Conservation (phyloP, 805 yeast genomes). For the Nakazawaea sp. region DNA sequence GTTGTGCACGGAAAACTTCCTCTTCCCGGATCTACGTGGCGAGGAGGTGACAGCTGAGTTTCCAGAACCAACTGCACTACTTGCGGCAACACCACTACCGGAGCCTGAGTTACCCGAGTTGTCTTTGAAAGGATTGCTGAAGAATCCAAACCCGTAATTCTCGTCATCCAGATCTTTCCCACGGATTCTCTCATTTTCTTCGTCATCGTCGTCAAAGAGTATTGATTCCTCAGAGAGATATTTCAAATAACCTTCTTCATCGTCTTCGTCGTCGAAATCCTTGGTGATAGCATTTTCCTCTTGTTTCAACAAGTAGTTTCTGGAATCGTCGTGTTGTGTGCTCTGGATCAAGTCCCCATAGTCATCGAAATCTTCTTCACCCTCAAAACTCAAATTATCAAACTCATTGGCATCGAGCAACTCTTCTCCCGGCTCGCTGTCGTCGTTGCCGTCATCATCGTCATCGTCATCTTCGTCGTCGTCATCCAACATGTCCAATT, state of each 20-base stretch:
- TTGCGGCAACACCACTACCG: too few species aligned
- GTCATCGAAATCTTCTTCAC: constrained; percentile 35
- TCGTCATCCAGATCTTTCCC: constrained; percentile 19
- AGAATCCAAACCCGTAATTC: constrained; percentile 14
- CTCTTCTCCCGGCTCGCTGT: constrained; percentile 12
- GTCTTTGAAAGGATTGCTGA: constrained; percentile 4
- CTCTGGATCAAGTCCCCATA: constrained; percentile 34
- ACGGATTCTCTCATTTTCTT: constrained; percentile 15
- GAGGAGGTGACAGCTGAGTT: background rate
- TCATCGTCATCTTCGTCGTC: constrained; percentile 22
- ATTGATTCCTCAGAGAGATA: constrained; percentile 10
- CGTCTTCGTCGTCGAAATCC: constrained; percentile 26
- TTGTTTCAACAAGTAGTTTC: constrained; percentile 27
- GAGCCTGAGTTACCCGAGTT: background rate
- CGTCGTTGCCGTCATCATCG: constrained; percentile 13
- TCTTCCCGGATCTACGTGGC: background rate
- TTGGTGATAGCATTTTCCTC: constrained; percentile 37
- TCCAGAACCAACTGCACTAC: too few species aligned
- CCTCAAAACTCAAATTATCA: constrained; percentile 31
- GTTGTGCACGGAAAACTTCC: constrained; percentile 7
- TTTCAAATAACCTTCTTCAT: constrained; percentile 14
- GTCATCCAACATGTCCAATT: constrained; percentile 27
- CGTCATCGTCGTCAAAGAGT: constrained; percentile 7
- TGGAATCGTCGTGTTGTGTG: constrained; percentile 42
- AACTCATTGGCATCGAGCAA: constrained; percentile 10